Evolutionary conservation across 176 grass and related monocot species (phyloP).

Genomic region (Cenchrus fungigraminus): DNA sequence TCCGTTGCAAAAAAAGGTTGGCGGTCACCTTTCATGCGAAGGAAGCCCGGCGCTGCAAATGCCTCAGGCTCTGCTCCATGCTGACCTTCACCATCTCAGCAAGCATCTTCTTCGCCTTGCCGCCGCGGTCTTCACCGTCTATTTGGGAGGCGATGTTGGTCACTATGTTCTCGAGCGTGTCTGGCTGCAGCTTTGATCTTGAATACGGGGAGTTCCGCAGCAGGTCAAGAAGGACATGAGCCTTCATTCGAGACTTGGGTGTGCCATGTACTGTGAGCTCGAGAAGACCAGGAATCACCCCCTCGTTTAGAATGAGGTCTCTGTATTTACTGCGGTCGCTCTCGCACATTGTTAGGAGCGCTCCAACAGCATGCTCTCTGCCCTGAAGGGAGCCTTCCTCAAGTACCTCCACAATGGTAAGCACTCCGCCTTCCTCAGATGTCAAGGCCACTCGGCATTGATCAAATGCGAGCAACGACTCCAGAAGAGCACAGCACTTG

Average conservation of each 20-base stretch:
- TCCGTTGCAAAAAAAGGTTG: conserved; percentile 40
- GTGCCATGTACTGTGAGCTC: conserved; percentile 86
- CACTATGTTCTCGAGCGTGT: conserved; percentile 86
- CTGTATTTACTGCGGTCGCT: conserved; percentile 72
- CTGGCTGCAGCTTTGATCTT: conserved; percentile 54
- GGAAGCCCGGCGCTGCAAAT: conserved; percentile 89
- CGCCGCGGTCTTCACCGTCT: conserved; percentile 70
- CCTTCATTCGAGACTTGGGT: conserved; percentile 69
- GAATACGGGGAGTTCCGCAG: conserved; percentile 64
- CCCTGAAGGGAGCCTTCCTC: conserved; percentile 87
- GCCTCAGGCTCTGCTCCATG: conserved; percentile 97
- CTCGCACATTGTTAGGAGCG: conserved; percentile 77
- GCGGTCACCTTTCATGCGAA: conserved; percentile 37
- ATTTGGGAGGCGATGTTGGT: conserved; percentile 80
- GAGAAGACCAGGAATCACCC: conserved; percentile 85
- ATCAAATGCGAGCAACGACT: conserved; percentile 71
- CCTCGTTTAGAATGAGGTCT: conserved; percentile 79
- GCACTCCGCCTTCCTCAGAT: conserved; percentile 69
- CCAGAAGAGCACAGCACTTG: conserved; percentile 85
- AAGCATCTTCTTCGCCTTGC: conserved; percentile 90
- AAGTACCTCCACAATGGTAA: conserved; percentile 80
- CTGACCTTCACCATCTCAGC: conserved; percentile 95
- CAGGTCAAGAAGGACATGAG: conserved; percentile 70
- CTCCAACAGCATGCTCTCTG: conserved; percentile 77
- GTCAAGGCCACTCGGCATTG: conserved; percentile 65